Base-by-base conservation (phyloP, 2,329 filamentous ascomycete species). In the Cadophora sp. region DNA sequence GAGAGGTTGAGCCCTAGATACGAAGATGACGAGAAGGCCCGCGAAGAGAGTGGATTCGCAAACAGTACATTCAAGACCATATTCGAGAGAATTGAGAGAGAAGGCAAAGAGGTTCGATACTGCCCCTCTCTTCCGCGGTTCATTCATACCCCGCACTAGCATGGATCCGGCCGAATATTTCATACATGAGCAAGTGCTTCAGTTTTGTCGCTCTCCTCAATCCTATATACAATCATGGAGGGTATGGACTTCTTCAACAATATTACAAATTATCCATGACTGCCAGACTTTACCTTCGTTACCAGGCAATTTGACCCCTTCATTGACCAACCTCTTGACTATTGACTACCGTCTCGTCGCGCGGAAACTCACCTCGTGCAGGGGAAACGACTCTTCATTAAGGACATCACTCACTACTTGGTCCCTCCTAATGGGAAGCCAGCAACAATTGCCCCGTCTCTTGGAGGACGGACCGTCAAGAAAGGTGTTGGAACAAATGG, bases 311-410 rank as follows among this genome's bases (percentile, higher is more conserved):
- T 19, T 43, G 56, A 59, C 31, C 31, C n/a, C 34, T 59, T 22
- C 24, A n/a, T 43, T 26, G n/a, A 40, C 34, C 34, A 9, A 59
- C 31, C 4, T 19, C 22, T 26, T 26, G 8, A 48, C 56, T 27
- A 26, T 60, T 37, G 34, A 22, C 29, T 62, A 24, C 64, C 34
- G 29, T 14, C 40, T 55, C 65, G 22, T 24, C 16, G 53, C 24
- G 9, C 69, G 71, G 68, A 76, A 79, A 79, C 80, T 83, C 79
- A 85, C 80, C 77, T 73, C 77, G 66, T 75, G 77, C 74, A 97
- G 92, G 92, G 90, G 76, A 97, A 97, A 83, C 92, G 95, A 74
- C 83, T 97, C 75, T 97, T 98, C 83, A 96, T 99, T 86, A 99
- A 99, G 81, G 96, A 98, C 80, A 99, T 98, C 83, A 91, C 92